Evolutionary conservation across 163 green algal genomes (phyloP), one percentile per base, ranked within the genome.

Genomic region (Chlorella variabilis): DNA sequence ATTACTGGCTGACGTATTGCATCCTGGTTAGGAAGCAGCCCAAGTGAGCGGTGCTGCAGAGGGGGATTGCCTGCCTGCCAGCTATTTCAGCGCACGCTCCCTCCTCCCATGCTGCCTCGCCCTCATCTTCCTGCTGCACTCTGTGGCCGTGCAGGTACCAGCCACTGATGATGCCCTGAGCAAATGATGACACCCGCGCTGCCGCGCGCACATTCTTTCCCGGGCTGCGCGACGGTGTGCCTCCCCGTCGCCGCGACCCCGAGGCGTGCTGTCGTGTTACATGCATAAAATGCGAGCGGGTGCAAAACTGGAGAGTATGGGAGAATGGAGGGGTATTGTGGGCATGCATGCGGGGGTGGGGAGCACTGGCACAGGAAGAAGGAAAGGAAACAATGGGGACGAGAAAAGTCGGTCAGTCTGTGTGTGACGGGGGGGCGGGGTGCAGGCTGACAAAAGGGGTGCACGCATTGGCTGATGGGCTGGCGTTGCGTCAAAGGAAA

Each of bases 1-100:
- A 93, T 83, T 96, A 95, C 85, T 91, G 86, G 87, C 73, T 90
- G 39, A 95, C 93, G 11, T 93, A 90, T 83, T 89, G 84, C 84
- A 91, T 96, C 34, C 88, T 96, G 48, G 81, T 78, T 4, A 85
- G 90, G 9, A 90, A 87, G n/a, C 88, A 87, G 84, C 91, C 90
- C 9, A 75, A 15, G 54, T 63, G 54, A n/a, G 54, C 3, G 34
- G 63, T n/a, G n/a, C n/a, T n/a, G n/a, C n/a, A n/a, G n/a, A n/a
- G n/a, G n/a, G n/a, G n/a, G n/a, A n/a, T n/a, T n/a, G n/a, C n/a
- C n/a, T n/a, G n/a, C n/a, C n/a, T n/a, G n/a, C n/a, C n/a, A n/a
- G n/a, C n/a, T n/a, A n/a, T n/a, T 15, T 33, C 54, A 63, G 18
- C 54, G 18, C 54, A 11, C n/a, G n/a, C n/a, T n/a, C n/a, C n/a